A percentile compares a stretch with the other conserved stretches of the same genome.
Evolutionary conservation across 192 early-diverging fungal species (phyloP).

Genomic region (Dimargaris xerosporica): DNA sequence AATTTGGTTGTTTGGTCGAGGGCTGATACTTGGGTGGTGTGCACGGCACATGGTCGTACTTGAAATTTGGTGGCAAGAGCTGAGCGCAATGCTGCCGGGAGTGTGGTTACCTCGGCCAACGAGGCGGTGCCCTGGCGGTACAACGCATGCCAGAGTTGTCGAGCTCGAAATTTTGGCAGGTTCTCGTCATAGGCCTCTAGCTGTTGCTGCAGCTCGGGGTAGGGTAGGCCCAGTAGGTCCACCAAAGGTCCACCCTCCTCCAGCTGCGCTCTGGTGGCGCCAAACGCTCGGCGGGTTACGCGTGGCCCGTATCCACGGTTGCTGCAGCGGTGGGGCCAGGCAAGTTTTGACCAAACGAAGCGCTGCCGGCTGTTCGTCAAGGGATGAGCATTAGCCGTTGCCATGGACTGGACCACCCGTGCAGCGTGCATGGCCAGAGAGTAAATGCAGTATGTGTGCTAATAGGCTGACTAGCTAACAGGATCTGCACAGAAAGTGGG

Average conservation of each 20-base stretch:
- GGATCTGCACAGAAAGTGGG: too few species aligned
- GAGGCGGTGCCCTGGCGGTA: neutral
- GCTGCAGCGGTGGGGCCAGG: neutral
- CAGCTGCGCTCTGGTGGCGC: neutral
- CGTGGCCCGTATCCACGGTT: neutral
- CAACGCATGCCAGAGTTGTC: neutral
- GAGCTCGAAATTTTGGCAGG: neutral
- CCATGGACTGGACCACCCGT: neutral
- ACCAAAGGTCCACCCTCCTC: neutral
- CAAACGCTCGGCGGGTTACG: neutral
- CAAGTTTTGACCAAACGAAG: neutral
- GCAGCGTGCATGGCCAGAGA: neutral
- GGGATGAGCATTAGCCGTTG: neutral
- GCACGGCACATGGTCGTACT: neutral
- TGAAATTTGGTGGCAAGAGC: neutral
- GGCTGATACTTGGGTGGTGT: neutral
- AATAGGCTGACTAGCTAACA: too few species aligned
- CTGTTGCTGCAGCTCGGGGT: neutral
- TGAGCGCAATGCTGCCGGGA: neutral
- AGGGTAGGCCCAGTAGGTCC: neutral
- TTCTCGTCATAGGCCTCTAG: neutral
- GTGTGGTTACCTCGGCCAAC: too few species aligned
- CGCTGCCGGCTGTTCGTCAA: neutral
- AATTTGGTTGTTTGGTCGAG: constrained; percentile 6
- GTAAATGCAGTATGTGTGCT: too few species aligned